Evolutionary conservation across 257 asterid species (phyloP), one percentile per base, ranked within the genome.

Genomic region (Linderniella brevidens): DNA sequence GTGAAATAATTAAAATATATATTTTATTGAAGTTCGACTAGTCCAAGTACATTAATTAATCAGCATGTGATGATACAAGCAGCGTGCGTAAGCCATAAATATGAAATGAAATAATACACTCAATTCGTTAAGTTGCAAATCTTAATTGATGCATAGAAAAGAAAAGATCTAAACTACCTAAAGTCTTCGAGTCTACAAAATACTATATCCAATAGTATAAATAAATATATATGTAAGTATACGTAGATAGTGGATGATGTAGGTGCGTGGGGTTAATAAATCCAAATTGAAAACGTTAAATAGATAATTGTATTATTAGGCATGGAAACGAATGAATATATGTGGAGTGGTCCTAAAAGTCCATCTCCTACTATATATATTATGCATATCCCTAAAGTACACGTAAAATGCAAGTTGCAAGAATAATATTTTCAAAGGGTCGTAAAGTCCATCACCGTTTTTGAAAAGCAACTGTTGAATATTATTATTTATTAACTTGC

Each of bases 121-220:
- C 35, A 41, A 25, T 54, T 41, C 3, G 9, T n/a, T 5, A 35
- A 29, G 4, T 25, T 16, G 49, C 25, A 39, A 11, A 37, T 14
- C 32, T 51, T 25, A 25, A 25, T 25, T 25, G 32, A 25, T 6
- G 32, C 32, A 25, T 25, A 25, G 32, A 25, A 25, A 25, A 25
- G 32, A 25, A 25, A 58, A 49, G 14, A 4, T 13, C 17, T 19
- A 19, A 47, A 19, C 37, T 3, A 14, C 9, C 51, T 13, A 45
- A 29, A 55, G 52, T 55, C 59, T 13, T 55, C 12, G 41, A 29
- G 58, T 54, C 42, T 41, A 41, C 19, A 14, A 37, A 5, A 41
- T n/a, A 14, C 39, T 25, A 25, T 25, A 25, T 25, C 3, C 32
- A 25, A 25, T 25, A 14, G 4, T 5, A 17, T 18, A 17, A 20